Base-by-base conservation (phyloP, 257 asterid genomes). In the Leptodermis oblonga region DNA sequence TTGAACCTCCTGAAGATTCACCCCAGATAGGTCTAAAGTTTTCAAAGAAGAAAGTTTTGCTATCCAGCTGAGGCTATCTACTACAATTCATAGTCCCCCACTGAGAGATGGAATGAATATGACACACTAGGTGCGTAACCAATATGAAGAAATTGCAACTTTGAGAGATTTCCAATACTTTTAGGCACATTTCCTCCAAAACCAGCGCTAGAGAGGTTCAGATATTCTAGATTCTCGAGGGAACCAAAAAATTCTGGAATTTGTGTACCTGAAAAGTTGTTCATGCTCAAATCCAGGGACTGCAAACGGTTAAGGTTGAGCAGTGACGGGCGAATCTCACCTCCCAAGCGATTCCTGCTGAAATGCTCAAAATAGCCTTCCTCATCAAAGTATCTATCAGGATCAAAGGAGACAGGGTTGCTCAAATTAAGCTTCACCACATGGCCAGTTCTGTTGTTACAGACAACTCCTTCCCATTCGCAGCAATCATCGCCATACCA, bases 101-200 rank as follows among this genome's bases (percentile, higher is more conserved):
- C 20, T 25, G 61, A 0, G 52, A 62, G 12, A 62, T 22, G 48
- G 55, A 17, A 43, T 8, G 69, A 64, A 30, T 14, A 23, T 36
- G 54, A 41, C 8, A 26, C 37, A 13, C 54, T 3, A 43, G 56
- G 56, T 3, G 56, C 39, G 18, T 15, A 34, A 15, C 78, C 54
- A 65, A 70, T 65, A 31, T 78, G 62, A 1, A 78, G 70, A 37
- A 73, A 53, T 8, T 70, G 55, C 65, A 78, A 59, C 53, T 37
- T 70, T 4, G 82, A 73, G 31, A 78, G 59, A 26, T 73, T 73
- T 28, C 82, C 79, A n/a, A 78, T 73, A 56, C 59, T n/a, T 17
- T 65, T 49, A 0, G 79, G 78, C 4, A 73, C 18, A 0, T 45
- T 17, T 17, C 76, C 79, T 17, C 46, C 66, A 36, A 74, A 78